A percentile compares a stretch with the other conserved stretches of the same genome.
Evolutionary conservation across 1,139 yeast genomes (phyloP).

Genomic region (Meyerozyma sp.): DNA sequence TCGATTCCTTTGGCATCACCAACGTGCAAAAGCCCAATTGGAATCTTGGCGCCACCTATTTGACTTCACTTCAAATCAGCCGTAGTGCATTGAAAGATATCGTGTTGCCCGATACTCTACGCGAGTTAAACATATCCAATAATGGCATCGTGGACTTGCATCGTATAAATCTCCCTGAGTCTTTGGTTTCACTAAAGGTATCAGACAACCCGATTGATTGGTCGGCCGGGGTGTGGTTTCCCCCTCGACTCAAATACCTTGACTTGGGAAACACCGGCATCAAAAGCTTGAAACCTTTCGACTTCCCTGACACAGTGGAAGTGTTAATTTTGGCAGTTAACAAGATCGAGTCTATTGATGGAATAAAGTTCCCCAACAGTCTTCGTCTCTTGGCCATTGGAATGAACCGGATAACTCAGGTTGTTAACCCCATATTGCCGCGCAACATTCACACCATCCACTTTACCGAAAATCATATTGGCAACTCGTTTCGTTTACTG

Average conservation of each 20-base stretch:
- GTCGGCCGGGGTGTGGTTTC: conserved; percentile 6
- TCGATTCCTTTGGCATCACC: conserved; percentile 3
- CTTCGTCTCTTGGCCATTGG: conserved; percentile 19
- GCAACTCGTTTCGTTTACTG: conserved; percentile 12
- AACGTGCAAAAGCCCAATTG: conserved; percentile 1
- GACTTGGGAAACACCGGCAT: conserved; percentile 17
- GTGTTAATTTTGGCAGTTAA: conserved; percentile 19
- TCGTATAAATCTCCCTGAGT: conserved; percentile 4
- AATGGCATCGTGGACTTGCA: conserved; percentile 10
- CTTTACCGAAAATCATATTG: conserved; percentile 18
- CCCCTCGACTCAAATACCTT: conserved; percentile 9
- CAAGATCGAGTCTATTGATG: conserved; percentile 13
- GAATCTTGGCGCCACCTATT: conserved; percentile 2
- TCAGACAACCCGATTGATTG: conserved; percentile 23
- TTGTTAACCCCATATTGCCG: conserved; percentile 14
- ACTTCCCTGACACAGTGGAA: conserved; percentile 15
- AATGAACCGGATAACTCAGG: conserved; percentile 12
- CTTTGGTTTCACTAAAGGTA: conserved; percentile 11
- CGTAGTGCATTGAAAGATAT: conserved; percentile 1
- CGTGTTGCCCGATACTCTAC: conserved; percentile 8
- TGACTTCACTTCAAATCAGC: neutral
- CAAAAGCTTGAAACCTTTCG: conserved; percentile 8
- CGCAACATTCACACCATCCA: conserved; percentile 13
- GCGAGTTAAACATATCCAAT: conserved; percentile 11
- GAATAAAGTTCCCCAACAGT: conserved; percentile 15